Percentiles rank a stretch among this genome's conserved stretches.
phyloP scores from a whole-genome alignment of 805 yeast genomes.

The Metschnikowia santaceciliae region DNA sequence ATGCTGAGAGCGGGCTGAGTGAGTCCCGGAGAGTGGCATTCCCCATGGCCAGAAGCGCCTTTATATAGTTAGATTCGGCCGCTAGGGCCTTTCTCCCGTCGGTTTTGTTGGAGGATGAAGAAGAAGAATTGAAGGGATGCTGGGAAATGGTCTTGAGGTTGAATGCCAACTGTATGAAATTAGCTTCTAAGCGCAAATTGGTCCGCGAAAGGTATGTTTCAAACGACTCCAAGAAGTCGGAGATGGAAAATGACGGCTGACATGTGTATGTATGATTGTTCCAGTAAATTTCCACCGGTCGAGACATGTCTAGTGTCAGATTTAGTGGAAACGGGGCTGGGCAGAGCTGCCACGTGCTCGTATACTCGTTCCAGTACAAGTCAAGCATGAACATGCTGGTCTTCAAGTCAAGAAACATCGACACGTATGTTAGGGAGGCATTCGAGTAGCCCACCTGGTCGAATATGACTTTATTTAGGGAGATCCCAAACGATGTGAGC shows the following conservation, averaged over 20 bases:
- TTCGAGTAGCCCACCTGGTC: constrained; percentile 27
- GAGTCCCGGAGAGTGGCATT: constrained; percentile 29
- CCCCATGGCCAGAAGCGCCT: constrained; percentile 18
- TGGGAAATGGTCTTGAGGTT: constrained; percentile 29
- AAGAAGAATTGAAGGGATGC: background rate
- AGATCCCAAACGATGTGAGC: constrained; percentile 28
- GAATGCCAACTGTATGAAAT: constrained; percentile 28
- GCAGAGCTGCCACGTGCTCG: constrained; percentile 49
- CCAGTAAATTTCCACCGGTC: constrained; percentile 23
- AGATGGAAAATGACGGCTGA: constrained; percentile 25
- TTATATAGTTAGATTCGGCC: background rate
- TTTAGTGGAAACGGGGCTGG: constrained; percentile 42
- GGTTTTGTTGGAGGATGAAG: background rate
- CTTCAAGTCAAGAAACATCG: constrained; percentile 14
- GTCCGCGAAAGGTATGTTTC: constrained; percentile 20
- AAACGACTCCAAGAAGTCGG: constrained; percentile 20
- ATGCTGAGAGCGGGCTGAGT: constrained; percentile 17
- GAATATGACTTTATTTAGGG: constrained; percentile 27
- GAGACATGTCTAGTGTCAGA: constrained; percentile 16
- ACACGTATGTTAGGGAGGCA: constrained; percentile 6
- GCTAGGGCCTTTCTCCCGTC: background rate
- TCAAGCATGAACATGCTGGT: constrained; percentile 30
- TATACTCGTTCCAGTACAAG: constrained; percentile 50
- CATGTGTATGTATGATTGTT: constrained; percentile 24
- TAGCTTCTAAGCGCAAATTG: constrained; percentile 33